Conservation (phyloP, 2,329 filamentous ascomycete genomes). For the Exophiala sp. region DNA sequence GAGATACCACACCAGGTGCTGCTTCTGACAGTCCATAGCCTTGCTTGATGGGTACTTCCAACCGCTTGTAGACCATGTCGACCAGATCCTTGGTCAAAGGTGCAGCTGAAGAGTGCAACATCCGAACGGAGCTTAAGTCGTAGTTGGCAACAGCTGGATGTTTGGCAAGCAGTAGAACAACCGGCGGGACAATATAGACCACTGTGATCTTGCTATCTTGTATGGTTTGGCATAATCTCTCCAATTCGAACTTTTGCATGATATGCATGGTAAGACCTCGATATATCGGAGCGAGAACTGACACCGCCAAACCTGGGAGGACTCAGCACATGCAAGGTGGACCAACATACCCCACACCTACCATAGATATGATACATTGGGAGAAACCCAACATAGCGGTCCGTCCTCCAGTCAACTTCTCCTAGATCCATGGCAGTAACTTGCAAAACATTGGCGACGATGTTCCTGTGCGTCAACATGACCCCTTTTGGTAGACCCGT, state of each 20-base stretch:
- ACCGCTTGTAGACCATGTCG: conserved; percentile 66
- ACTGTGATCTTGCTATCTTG: conserved; percentile 73
- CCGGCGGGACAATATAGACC: conserved; percentile 76
- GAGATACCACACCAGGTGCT: conserved; percentile 55
- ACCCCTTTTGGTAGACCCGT: conserved; percentile 90
- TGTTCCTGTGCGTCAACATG: conserved; percentile 77
- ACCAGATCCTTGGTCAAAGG: conserved; percentile 78
- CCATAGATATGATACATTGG: conserved; percentile 90
- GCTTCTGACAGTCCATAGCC: conserved; percentile 85
- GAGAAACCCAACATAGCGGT: conserved; percentile 71
- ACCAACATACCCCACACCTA: background rate
- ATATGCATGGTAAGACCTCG: conserved; percentile 64
- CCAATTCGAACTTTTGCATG: conserved; percentile 77
- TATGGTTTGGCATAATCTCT: conserved; percentile 70
- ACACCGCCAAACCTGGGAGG: conserved; percentile 62
- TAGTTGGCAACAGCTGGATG: conserved; percentile 74
- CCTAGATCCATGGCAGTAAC: conserved; percentile 50
- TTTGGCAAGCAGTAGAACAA: conserved; percentile 75
- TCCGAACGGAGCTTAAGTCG: conserved; percentile 73
- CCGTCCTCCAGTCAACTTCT: conserved; percentile 57
- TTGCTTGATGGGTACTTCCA: conserved; percentile 79
- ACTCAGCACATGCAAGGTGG: conserved; percentile 27
- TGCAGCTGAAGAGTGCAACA: conserved; percentile 82
- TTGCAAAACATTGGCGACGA: conserved; percentile 69
- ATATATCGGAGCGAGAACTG: conserved; percentile 59